Percentiles rank a stretch among this genome's conserved stretches.
phyloP scores from a whole-genome alignment of 2,329 filamentous ascomycete species.

The Nigrospora osmanthi region DNA sequence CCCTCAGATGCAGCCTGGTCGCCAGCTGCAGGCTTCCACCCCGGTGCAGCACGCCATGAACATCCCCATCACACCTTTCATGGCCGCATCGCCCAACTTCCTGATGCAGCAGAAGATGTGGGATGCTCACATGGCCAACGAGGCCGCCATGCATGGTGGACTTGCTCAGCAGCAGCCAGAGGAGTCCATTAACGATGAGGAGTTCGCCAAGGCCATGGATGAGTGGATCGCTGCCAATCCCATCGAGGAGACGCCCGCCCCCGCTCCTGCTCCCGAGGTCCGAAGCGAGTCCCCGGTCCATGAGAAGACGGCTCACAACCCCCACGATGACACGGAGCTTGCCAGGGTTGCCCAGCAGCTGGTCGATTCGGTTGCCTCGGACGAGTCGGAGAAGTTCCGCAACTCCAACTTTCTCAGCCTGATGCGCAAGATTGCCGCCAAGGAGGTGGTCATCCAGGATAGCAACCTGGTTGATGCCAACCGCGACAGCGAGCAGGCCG shows the following conservation, averaged over 20 bases:
- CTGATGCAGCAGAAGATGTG: constrained; percentile 6
- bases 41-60: constrained; percentile 30
- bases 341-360: constrained; percentile 65
- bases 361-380: constrained; percentile 58
- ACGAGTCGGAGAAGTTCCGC: constrained; percentile 67
- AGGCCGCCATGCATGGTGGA: too few relatives aligned
- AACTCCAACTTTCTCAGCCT: constrained; percentile 69
- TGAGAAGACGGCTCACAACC: background rate
- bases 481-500: too few relatives aligned
- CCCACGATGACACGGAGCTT: constrained; percentile 51
- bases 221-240: constrained; percentile 1
- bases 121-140: constrained; percentile 3
- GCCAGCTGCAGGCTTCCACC: too few relatives aligned
- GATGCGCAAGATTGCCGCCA: constrained; percentile 68
- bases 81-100: constrained; percentile 17
- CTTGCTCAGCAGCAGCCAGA: constrained; percentile 1
- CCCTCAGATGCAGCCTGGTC: too few relatives aligned
- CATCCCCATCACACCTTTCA: constrained; percentile 27
- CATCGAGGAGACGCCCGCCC: too few relatives aligned
- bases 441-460: constrained; percentile 64
- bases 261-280: too few relatives aligned
- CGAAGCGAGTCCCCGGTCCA: too few relatives aligned
- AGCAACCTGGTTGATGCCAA: constrained; percentile 50
- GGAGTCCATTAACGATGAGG: background rate
- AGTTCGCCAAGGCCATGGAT: constrained; percentile 7